phyloP scores from a whole-genome alignment of 192 early-diverging fungal species.

The Physocladia obscura region DNA sequence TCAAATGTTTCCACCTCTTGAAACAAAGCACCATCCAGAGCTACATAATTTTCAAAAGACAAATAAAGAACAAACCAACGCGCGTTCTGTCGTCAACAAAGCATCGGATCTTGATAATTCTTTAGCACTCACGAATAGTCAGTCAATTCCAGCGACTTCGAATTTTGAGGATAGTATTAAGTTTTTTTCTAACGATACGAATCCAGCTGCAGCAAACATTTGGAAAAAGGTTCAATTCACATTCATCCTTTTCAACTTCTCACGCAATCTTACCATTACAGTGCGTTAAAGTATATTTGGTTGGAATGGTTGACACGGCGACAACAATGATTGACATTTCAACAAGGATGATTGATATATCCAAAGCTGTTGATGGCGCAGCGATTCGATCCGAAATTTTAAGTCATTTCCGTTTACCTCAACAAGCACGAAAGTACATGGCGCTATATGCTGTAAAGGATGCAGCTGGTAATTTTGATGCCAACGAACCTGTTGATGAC shows the following conservation, averaged over 20 bases:
- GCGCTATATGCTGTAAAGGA: conserved; percentile 11
- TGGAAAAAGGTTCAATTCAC: conserved; percentile 9
- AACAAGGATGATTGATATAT: too few relatives aligned
- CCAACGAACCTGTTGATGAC: neutral
- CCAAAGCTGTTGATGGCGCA: neutral
- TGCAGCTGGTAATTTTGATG: conserved; percentile 3
- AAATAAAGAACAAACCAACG: neutral
- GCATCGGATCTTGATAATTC: neutral
- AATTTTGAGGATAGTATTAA: neutral
- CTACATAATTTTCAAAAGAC: neutral
- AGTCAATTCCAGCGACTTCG: too few relatives aligned
- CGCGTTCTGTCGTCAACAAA: neutral
- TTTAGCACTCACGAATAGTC: too few relatives aligned
- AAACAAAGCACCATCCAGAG: neutral
- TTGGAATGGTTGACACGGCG: neutral
- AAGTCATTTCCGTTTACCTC: neutral
- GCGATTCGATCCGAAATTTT: conserved; percentile 2
- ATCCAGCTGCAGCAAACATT: conserved; percentile 21
- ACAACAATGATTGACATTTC: conserved; percentile 19
- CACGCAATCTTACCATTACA: neutral
- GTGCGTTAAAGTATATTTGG: conserved; percentile 22
- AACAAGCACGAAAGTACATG: neutral
- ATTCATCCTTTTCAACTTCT: neutral
- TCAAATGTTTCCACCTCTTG: neutral
- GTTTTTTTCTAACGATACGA: conserved; percentile 18